Percentiles rank a stretch among this genome's conserved stretches.
phyloP scores from a whole-genome alignment of 169 alveolate genomes.

The Plasmodium fragile region DNA sequence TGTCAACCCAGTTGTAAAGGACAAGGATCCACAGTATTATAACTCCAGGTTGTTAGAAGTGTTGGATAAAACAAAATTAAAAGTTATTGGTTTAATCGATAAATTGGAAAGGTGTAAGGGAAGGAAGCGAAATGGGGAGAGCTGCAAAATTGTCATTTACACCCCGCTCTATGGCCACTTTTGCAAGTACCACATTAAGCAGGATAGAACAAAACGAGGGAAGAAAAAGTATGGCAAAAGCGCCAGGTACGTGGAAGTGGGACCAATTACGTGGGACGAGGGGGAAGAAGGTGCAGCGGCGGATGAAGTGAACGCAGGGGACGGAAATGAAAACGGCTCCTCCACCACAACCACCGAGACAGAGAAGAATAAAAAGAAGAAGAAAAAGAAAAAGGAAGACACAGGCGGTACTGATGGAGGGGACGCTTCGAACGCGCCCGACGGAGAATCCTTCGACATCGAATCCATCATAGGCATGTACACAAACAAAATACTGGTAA shows the following conservation, averaged over 20 bases:
- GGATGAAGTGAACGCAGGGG: background rate
- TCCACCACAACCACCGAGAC: background rate
- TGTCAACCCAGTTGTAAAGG: constrained; percentile 44
- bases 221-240: constrained; percentile 5
- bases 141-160: constrained; percentile 43
- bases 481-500: constrained; percentile 25
- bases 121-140: constrained; percentile 22
- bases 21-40: constrained; percentile 57
- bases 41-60: constrained; percentile 46
- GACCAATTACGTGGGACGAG: constrained; percentile 9
- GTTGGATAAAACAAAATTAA: constrained; percentile 8
- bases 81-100: constrained; percentile 28
- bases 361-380: background rate
- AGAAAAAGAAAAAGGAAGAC: constrained; percentile 1
- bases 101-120: constrained; percentile 64
- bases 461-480: constrained; percentile 69
- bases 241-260: background rate
- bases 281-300: background rate
- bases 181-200: constrained; percentile 63
- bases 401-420: background rate
- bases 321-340: background rate
- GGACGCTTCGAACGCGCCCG: background rate
- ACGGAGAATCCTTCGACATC: constrained; percentile 49
- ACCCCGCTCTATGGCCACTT: constrained; percentile 43
- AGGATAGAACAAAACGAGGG: constrained; percentile 21